phyloP scores from a whole-genome alignment of 176 grass and related monocot genomes.

The Cenchrus fungigraminus region DNA sequence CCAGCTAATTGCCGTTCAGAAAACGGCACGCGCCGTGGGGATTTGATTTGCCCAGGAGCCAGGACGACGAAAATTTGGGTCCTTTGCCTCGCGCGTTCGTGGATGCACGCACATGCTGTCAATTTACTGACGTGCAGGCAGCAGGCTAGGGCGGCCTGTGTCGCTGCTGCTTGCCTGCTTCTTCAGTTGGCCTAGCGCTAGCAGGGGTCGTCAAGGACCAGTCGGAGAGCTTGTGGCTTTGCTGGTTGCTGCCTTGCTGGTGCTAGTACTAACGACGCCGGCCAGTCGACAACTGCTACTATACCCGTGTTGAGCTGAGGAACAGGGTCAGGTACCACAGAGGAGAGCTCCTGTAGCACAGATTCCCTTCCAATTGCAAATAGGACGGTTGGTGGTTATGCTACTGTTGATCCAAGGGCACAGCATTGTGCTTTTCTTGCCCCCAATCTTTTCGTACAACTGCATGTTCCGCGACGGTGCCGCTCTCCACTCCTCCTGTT shows the following conservation, averaged over 20 bases:
- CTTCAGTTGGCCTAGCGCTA: neutral
- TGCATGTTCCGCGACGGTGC: neutral
- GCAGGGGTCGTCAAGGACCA: neutral
- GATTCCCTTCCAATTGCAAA: neutral
- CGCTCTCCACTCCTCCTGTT: neutral
- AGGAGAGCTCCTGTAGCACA: neutral
- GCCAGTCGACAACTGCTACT: neutral
- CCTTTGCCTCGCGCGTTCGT: too few species aligned
- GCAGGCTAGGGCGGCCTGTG: too few species aligned
- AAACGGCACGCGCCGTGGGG: too few species aligned
- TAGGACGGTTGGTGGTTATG: neutral
- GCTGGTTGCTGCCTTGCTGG: too few species aligned
- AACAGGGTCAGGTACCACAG: neutral
- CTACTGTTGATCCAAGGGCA: neutral
- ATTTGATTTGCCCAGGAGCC: too few species aligned
- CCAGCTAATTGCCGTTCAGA: neutral
- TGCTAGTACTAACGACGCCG: neutral
- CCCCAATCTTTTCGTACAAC: too few species aligned
- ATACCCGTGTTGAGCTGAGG: neutral
- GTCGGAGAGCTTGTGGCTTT: too few species aligned
- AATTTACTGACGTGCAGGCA: too few species aligned
- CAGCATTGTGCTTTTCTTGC: neutral
- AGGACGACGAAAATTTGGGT: too few species aligned
- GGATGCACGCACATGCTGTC: too few species aligned
- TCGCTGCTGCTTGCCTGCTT: too few species aligned